phyloP scores from a whole-genome alignment of 225 moss, liverwort and hornwort genomes.

The Marchantia polymorpha region DNA sequence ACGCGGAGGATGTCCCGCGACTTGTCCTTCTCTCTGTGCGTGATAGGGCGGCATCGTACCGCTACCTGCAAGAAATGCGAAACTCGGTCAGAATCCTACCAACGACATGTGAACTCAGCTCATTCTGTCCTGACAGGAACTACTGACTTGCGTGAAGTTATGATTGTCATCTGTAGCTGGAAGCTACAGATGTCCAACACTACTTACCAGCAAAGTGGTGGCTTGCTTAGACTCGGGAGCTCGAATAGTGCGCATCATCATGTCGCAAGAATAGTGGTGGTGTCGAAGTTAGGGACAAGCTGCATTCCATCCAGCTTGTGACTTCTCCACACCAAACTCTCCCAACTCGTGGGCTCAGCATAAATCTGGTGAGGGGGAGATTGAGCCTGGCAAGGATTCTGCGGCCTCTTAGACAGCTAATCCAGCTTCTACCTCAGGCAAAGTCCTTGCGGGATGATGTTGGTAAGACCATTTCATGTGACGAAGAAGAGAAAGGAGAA shows the following conservation, averaged over 20 bases:
- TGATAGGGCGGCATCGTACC: conserved; percentile 76
- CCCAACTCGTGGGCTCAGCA: conserved; percentile 22
- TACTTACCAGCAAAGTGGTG: conserved; percentile 69
- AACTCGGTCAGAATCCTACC: neutral
- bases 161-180: neutral
- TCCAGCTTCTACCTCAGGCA: conserved; percentile 13
- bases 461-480: neutral
- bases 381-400: conserved; percentile 9
- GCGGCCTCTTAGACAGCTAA: conserved; percentile 13
- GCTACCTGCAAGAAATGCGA: conserved; percentile 53
- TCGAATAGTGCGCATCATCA: conserved; percentile 80
- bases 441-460: neutral
- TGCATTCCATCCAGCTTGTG: conserved; percentile 39
- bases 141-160: neutral
- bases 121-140: neutral
- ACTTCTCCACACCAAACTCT: conserved; percentile 19
- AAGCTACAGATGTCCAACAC: neutral
- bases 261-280: conserved; percentile 25
- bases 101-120: neutral
- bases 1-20: conserved; percentile 81
- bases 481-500: neutral
- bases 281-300: conserved; percentile 19
- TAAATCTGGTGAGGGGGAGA: conserved; percentile 14
- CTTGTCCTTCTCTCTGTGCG: conserved; percentile 58
- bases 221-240: conserved; percentile 87